Percentiles rank a stretch among this genome's conserved stretches.
These are phyloP conservation scores for Tolypocladium sp. DNA, from an alignment of 2,329 filamentous ascomycete genomes.

Conservation along the genomic window DNA sequence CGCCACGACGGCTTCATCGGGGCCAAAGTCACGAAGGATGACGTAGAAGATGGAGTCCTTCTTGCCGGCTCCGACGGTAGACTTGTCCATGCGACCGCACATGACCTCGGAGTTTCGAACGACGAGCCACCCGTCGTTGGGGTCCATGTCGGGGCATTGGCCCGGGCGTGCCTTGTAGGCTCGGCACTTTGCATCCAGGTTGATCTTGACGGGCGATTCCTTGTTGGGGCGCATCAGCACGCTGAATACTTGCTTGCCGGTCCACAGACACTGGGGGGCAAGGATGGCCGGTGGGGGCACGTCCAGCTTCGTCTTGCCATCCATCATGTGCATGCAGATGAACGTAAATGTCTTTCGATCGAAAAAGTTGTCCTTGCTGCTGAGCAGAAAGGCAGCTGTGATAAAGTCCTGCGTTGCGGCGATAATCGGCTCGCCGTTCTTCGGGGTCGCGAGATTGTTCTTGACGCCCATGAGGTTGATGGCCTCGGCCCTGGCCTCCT, in stretches of 20 bases:
- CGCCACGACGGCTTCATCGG: constrained; percentile 74
- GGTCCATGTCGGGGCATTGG: constrained; percentile 60
- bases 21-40: constrained; percentile 88
- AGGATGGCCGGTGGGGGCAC: constrained; percentile 79
- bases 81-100: constrained; percentile 97
- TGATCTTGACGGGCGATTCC: constrained; percentile 72
- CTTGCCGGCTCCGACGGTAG: constrained; percentile 92
- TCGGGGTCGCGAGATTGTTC: constrained; percentile 89
- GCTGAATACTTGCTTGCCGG: constrained; percentile 93
- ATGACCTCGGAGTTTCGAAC: constrained; percentile 95
- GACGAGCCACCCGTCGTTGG: constrained; percentile 83
- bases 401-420: constrained; percentile 99
- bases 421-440: constrained; percentile 97
- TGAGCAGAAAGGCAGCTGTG: constrained; percentile 84
- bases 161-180: constrained; percentile 59
- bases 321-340: constrained; percentile 89
- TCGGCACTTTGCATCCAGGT: constrained; percentile 87
- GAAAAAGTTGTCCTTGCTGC: constrained; percentile 87
- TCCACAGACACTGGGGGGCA: constrained; percentile 85
- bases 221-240: constrained; percentile 84
- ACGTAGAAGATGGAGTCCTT: constrained; percentile 98
- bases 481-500: constrained; percentile 90
- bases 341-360: constrained; percentile 83
- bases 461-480: constrained; percentile 97
- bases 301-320: constrained; percentile 67